Evolutionary conservation across 805 yeast species (phyloP).

Genomic region (Candida insectalens): DNA sequence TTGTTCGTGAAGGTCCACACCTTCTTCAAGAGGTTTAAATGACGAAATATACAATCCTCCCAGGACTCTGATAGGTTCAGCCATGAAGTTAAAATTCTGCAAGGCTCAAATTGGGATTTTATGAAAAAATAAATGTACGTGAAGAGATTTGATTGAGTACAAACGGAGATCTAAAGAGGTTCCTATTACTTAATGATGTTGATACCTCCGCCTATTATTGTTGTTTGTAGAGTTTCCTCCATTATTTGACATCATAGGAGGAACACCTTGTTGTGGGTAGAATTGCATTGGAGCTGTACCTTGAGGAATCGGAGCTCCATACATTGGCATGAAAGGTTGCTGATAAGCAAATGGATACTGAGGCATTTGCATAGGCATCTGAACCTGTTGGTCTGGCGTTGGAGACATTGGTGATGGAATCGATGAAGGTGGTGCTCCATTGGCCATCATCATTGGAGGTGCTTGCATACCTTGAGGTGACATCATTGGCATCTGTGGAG

Average conservation of each 20-base stretch:
- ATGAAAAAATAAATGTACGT: too few species aligned
- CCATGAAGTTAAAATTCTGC: too few species aligned
- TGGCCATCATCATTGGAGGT: slow-evolving; percentile 6
- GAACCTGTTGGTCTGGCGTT: slow-evolving; percentile 7
- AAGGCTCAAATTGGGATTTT: too few species aligned
- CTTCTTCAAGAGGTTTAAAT: slow-evolving; percentile 50
- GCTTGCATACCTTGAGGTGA: slow-evolving; percentile 12
- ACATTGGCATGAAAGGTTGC: slow-evolving; percentile 5
- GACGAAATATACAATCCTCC: slow-evolving; percentile 76
- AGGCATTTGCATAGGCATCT: slow-evolving; percentile 1
- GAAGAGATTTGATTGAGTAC: too few species aligned
- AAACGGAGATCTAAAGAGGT: too few species aligned
- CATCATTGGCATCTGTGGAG: slow-evolving; percentile 9
- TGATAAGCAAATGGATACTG: slow-evolving; percentile 3
- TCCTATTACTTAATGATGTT: too few species aligned
- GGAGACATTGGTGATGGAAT: slow-evolving; percentile 10
- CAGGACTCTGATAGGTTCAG: slow-evolving; percentile 37
- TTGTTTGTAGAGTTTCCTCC: slow-evolving; percentile 2
- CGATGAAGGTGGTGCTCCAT: slow-evolving; percentile 9
- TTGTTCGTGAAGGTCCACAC: slow-evolving; percentile 35
- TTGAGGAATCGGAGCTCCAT: slow-evolving; percentile 5
- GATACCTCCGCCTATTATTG: too few species aligned
- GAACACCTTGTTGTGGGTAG: slow-evolving; percentile 1
- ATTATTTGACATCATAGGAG: slow-evolving; percentile 3
- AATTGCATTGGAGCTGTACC: slow-evolving; percentile 1